phyloP scores from a whole-genome alignment of 2,329 filamentous ascomycete genomes.

The Hymenoscyphus occultus region DNA sequence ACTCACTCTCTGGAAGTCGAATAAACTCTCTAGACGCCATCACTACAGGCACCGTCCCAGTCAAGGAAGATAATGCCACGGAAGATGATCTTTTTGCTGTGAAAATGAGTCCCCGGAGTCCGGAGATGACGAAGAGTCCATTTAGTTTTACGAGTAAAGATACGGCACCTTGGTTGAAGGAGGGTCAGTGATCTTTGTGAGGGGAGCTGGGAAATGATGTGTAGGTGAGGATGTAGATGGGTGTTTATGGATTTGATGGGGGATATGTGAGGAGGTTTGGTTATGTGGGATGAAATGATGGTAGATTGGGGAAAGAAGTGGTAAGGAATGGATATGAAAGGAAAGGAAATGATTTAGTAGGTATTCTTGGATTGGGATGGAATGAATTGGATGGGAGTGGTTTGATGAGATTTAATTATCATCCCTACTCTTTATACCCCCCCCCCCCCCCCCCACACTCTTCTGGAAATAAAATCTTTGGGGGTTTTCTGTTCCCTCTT shows the following conservation, averaged over 20 bases:
- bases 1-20: constrained; percentile 23
- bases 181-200: constrained; percentile 18
- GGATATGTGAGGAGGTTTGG: not conserved
- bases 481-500: not conserved
- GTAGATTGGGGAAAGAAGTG: no score
- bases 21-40: constrained; percentile 38
- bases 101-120: constrained; percentile 80
- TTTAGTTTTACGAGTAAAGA: constrained; percentile 54
- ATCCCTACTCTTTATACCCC: constrained; percentile 21
- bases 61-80: constrained; percentile 46
- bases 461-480: constrained; percentile 6
- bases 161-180: constrained; percentile 32
- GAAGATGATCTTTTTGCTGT: constrained; percentile 86
- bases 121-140: constrained; percentile 80
- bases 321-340: not conserved
- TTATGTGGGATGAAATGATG: not conserved
- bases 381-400: not conserved
- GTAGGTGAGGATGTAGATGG: not conserved
- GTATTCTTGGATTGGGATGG: not conserved
- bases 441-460: no score
- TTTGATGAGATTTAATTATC: constrained; percentile 1
- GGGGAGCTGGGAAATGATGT: not conserved
- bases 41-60: constrained; percentile 36
- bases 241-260: not conserved
- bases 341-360: not conserved